Evolutionary conservation across 352 stramenopile species (phyloP).

Genomic region (Thalassiosira gravida): DNA sequence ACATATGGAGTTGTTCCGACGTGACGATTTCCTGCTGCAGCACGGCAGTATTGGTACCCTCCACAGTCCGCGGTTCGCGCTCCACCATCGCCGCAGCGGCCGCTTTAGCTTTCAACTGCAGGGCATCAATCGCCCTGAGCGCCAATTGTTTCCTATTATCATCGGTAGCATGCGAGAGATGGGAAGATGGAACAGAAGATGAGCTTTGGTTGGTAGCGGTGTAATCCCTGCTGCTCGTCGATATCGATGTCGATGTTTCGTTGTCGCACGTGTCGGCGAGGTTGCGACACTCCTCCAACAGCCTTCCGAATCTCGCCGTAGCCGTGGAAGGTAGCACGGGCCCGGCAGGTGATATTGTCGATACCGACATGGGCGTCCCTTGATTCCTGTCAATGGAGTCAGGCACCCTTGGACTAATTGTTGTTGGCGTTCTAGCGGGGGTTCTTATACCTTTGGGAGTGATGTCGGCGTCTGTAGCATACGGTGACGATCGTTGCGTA

Average conservation of each 20-base stretch:
- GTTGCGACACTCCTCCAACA: conserved; percentile 51
- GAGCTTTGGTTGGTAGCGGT: neutral
- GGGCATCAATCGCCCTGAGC: neutral
- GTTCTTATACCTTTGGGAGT: neutral
- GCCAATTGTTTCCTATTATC: neutral
- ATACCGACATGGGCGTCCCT: conserved; percentile 39
- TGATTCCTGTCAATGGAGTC: neutral
- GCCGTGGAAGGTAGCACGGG: neutral
- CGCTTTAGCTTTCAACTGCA: conserved; percentile 9
- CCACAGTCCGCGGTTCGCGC: neutral
- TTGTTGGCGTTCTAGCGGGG: no score
- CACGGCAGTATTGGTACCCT: neutral
- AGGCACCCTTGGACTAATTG: neutral
- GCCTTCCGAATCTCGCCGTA: conserved; percentile 45
- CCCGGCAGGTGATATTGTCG: conserved; percentile 39
- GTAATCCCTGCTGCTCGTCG: neutral
- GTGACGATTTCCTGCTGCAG: conserved; percentile 42
- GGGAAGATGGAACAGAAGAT: neutral
- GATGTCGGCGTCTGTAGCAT: neutral
- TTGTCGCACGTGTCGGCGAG: conserved; percentile 46
- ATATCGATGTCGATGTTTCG: neutral
- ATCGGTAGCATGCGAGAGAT: neutral
- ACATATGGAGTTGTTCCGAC: conserved; percentile 21
- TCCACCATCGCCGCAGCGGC: neutral
- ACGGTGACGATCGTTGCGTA: conserved; percentile 13